A percentile compares a stretch with the other conserved stretches of the same genome.
phyloP scores from a whole-genome alignment of 2,329 filamentous ascomycete genomes.

The Cytospora mali region DNA sequence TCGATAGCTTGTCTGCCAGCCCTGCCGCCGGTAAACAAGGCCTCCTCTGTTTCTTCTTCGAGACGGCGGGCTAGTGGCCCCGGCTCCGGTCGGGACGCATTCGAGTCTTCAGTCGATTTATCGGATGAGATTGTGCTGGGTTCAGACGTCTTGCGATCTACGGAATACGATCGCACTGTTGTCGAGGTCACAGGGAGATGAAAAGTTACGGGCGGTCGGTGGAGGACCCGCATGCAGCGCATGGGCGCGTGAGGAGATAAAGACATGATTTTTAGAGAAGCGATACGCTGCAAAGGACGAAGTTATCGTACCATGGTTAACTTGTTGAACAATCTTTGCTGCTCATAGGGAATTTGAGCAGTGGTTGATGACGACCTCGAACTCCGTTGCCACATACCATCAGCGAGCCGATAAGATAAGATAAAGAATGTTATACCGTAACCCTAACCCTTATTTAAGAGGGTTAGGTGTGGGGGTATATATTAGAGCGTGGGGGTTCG shows the following conservation, averaged over 20 bases:
- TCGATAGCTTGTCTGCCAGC: slow-evolving; percentile 62
- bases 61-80: slow-evolving; percentile 60
- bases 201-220: neutral
- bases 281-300: neutral
- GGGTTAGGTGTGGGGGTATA: too few species aligned
- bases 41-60: slow-evolving; percentile 65
- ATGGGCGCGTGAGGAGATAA: slow-evolving; percentile 11
- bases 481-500: too few species aligned
- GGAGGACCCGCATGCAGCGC: slow-evolving; percentile 8
- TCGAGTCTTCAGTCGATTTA: neutral
- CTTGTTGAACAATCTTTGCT: slow-evolving; percentile 1
- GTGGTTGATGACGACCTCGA: neutral
- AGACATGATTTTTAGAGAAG: slow-evolving; percentile 11
- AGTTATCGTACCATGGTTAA: slow-evolving; percentile 4
- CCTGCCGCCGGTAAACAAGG: slow-evolving; percentile 59
- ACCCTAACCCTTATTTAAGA: neutral
- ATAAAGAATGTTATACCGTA: neutral
- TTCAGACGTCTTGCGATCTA: neutral
- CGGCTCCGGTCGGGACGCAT: slow-evolving; percentile 30
- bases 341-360: neutral
- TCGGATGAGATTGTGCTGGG: neutral
- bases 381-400: neutral
- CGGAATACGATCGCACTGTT: slow-evolving; percentile 15
- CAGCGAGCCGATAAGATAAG: neutral
- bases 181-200: too few species aligned